These are phyloP conservation scores for Phialocephala subalpina DNA, from an alignment of 2,329 filamentous ascomycete genomes.

Conservation along the genomic window DNA sequence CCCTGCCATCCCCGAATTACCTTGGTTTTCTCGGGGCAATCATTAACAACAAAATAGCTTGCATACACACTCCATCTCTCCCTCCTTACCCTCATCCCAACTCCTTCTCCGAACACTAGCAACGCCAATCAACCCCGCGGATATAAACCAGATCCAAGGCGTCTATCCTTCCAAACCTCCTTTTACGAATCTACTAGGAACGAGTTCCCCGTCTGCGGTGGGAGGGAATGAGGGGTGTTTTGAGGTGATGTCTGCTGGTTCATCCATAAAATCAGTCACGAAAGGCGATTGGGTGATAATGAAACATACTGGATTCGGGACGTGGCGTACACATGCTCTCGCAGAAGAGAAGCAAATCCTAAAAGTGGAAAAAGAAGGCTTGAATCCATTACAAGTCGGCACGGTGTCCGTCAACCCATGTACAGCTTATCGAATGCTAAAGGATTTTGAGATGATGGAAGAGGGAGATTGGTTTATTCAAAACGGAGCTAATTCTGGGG, in stretches of 20 bases:
- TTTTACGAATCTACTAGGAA: conserved; percentile 81
- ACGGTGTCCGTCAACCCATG: conserved; percentile 94
- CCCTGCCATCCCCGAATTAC: not conserved
- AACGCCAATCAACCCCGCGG: conserved; percentile 93
- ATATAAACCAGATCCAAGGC: conserved; percentile 98
- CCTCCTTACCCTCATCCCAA: conserved; percentile 10
- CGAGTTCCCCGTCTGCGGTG: conserved; percentile 76
- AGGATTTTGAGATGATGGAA: conserved; percentile 72
- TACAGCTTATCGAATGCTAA: conserved; percentile 92
- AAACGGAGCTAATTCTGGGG: conserved; percentile 94
- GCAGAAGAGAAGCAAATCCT: conserved; percentile 68
- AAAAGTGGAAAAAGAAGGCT: conserved; percentile 71
- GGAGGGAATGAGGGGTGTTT: conserved; percentile 94
- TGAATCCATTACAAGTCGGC: conserved; percentile 81
- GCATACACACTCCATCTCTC: conserved; percentile 78
- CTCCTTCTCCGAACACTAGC: conserved; percentile 79
- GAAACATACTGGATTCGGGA: conserved; percentile 82
- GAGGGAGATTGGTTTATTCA: conserved; percentile 96
- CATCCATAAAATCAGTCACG: conserved; percentile 56
- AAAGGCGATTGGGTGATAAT: conserved; percentile 96
- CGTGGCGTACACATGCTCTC: conserved; percentile 92
- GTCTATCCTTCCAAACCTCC: conserved; percentile 88
- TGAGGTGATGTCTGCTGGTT: conserved; percentile 79
- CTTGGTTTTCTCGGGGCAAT: not conserved
- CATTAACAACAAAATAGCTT: conserved; percentile 54